Conservation (phyloP, 441 rosid species). For the Gossypium laxum region DNA sequence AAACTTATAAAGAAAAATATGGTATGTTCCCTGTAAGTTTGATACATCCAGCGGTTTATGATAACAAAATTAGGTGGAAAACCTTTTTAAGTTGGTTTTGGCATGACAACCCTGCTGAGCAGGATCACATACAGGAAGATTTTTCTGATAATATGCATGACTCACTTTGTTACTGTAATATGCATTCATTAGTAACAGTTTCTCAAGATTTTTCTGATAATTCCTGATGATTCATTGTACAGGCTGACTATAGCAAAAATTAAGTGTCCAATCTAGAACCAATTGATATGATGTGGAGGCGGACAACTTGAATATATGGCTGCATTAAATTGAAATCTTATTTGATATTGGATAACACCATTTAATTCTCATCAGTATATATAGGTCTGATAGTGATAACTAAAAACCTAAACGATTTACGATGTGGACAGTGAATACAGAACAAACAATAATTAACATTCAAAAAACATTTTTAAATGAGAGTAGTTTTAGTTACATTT, state of each 20-base stretch:
- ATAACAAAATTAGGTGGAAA: not conserved
- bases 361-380: not conserved
- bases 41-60: not conserved
- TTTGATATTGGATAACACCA: not conserved
- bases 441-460: not conserved
- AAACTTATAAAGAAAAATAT: constrained; percentile 70
- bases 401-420: not conserved
- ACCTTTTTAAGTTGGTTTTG: constrained; percentile 1
- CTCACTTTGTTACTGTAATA: not conserved
- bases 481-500: not conserved
- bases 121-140: not conserved
- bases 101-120: not conserved
- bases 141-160: not conserved
- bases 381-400: not conserved
- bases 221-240: not conserved
- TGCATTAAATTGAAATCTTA: not conserved
- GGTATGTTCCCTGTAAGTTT: constrained; percentile 37
- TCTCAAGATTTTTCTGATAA: not conserved
- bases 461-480: not conserved
- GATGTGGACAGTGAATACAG: not conserved
- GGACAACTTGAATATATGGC: not conserved
- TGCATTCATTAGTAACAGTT: not conserved
- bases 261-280: not conserved
- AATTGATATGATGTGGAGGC: not conserved
- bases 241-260: not conserved